Evolutionary conservation across 1,284 basidiomycete species (phyloP).

Genomic region (Phellopilus nigrolimitatus): DNA sequence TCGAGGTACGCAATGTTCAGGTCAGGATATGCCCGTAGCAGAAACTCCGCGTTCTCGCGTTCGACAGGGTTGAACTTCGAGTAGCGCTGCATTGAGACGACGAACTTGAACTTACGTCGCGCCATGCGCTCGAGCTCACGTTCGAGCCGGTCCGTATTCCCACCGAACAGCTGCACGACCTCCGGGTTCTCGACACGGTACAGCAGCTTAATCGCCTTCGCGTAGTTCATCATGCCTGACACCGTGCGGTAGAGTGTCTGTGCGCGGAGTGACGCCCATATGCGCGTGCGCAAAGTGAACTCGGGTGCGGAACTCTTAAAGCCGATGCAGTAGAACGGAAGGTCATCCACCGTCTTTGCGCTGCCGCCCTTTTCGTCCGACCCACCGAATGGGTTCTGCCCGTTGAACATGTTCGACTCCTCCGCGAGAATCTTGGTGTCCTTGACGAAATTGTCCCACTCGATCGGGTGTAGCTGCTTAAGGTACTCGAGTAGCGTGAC

Average conservation of each 20-base stretch:
- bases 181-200: constrained; percentile 99
- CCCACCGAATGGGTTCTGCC: constrained; percentile 70
- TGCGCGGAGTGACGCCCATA: constrained; percentile 97
- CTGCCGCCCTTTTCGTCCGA: constrained; percentile 75
- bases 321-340: constrained; percentile 98
- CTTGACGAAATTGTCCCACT: constrained; percentile 99
- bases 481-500: constrained; percentile 95
- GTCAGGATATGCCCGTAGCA: constrained; percentile 98
- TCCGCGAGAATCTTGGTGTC: constrained; percentile 99
- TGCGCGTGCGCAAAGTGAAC: constrained; percentile 96
- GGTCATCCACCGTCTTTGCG: constrained; percentile 83
- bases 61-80: constrained; percentile 99
- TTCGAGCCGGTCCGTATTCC: constrained; percentile 96
- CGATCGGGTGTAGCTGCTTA: constrained; percentile 96
- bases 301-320: constrained; percentile 99
- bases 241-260: constrained; percentile 99
- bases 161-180: constrained; percentile 94
- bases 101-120: constrained; percentile 97
- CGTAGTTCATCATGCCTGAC: constrained; percentile 99
- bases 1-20: constrained; percentile 98
- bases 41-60: constrained; percentile 97
- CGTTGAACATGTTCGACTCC: constrained; percentile 86
- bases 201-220: constrained; percentile 99
- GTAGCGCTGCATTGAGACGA: constrained; percentile 99
- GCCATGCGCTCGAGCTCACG: constrained; percentile 97